Percentiles rank a stretch among this genome's conserved stretches.
phyloP scores from a whole-genome alignment of 2,329 filamentous ascomycete genomes.

The Metarhizium robertsii region DNA sequence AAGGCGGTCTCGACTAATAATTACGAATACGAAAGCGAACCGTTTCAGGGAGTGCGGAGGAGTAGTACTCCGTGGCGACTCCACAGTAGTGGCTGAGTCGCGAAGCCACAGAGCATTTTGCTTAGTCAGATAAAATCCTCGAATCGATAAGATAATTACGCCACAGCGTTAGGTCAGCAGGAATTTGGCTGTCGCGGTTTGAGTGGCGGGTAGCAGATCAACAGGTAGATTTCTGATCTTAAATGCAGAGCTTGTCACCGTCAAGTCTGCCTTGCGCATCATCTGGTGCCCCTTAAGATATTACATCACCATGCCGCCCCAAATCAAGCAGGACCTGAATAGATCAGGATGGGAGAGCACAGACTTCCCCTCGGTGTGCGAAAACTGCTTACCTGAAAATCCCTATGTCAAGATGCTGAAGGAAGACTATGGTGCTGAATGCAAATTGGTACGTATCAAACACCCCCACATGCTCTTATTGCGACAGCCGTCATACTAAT shows the following conservation, averaged over 20 bases:
- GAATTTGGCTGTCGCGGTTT: background rate
- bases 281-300: background rate
- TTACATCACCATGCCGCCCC: constrained; percentile 57
- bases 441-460: constrained; percentile 48
- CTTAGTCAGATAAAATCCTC: background rate
- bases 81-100: background rate
- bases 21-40: constrained; percentile 12
- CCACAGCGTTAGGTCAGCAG: constrained; percentile 3
- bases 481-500: constrained; percentile 2
- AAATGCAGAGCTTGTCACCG: background rate
- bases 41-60: too few relatives aligned
- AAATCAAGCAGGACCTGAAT: constrained; percentile 95
- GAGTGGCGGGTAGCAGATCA: background rate
- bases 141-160: background rate
- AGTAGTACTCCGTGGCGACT: too few relatives aligned
- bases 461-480: background rate
- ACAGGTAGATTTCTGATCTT: background rate
- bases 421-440: constrained; percentile 85
- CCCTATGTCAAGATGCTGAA: constrained; percentile 99
- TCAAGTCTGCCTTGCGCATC: constrained; percentile 7
- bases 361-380: constrained; percentile 80
- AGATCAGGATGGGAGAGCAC: constrained; percentile 93
- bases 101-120: background rate
- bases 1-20: background rate
- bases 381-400: constrained; percentile 91